phyloP scores from a whole-genome alignment of 768 basidiomycete genomes.

The Russula ochroleuca region DNA sequence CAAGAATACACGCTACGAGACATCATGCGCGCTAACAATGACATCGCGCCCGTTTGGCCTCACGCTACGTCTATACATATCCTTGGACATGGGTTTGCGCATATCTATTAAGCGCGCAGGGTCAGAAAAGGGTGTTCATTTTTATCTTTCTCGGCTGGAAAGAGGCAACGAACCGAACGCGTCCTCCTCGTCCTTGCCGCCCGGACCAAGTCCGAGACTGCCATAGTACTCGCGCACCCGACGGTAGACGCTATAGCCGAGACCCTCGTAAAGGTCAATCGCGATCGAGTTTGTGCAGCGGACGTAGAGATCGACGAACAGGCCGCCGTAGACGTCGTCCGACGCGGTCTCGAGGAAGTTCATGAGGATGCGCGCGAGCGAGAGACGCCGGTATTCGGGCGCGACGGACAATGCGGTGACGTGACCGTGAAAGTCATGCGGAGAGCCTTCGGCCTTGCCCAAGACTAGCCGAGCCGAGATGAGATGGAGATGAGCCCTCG shows the following conservation, averaged over 20 bases:
- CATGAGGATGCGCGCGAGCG: constrained; percentile 86
- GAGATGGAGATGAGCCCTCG: constrained; percentile 7
- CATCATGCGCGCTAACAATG: constrained; percentile 59
- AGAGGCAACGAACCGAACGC: constrained; percentile 72
- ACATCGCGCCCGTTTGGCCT: constrained; percentile 70
- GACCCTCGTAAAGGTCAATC: constrained; percentile 84
- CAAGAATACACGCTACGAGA: constrained; percentile 38
- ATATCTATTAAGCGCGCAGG: constrained; percentile 40
- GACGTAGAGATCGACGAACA: constrained; percentile 95
- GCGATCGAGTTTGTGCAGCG: constrained; percentile 82
- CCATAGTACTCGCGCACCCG: constrained; percentile 90
- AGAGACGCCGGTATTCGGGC: constrained; percentile 85
- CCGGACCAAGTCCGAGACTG: constrained; percentile 66
- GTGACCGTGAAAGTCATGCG: constrained; percentile 85
- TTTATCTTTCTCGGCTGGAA: neutral
- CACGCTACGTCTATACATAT: constrained; percentile 58
- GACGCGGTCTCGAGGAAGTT: constrained; percentile 79
- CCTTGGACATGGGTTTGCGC: constrained; percentile 70
- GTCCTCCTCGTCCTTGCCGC: constrained; percentile 81
- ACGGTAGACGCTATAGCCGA: constrained; percentile 92
- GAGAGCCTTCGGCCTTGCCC: constrained; percentile 84
- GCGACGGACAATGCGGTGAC: constrained; percentile 94
- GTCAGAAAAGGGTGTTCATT: neutral
- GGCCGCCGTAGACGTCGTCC: constrained; percentile 72
- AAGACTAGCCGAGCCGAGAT: constrained; percentile 57